These are phyloP conservation scores for Pyrenula massariospora DNA, from an alignment of 495 filamentous ascomycete genomes.

Conservation along the genomic window DNA sequence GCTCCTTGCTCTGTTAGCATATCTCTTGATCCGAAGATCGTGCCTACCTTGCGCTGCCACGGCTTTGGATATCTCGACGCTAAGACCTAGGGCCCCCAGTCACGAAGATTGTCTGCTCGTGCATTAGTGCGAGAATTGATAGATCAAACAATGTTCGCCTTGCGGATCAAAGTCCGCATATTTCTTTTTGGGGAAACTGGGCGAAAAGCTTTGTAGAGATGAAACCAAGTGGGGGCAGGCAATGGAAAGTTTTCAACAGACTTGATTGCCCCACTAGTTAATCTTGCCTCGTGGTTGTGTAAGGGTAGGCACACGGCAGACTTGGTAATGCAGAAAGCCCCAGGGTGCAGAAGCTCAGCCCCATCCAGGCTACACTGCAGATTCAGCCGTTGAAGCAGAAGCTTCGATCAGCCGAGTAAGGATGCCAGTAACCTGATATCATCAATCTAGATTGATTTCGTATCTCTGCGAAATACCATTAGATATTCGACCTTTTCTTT, in stretches of 20 bases:
- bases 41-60: constrained; percentile 11
- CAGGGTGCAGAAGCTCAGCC: not conserved
- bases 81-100: constrained; percentile 17
- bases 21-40: not conserved
- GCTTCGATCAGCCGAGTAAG: not conserved
- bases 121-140: not conserved
- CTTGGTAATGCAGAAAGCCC: not conserved
- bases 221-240: too few species aligned
- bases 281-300: not conserved
- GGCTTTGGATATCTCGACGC: constrained; percentile 16
- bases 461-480: too few species aligned
- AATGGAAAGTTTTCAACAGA: too few species aligned
- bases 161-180: not conserved
- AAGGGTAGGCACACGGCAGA: not conserved
- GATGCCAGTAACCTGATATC: too few species aligned
- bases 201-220: not conserved
- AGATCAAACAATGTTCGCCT: not conserved
- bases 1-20: constrained; percentile 7
- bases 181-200: not conserved
- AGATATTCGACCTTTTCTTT: too few species aligned
- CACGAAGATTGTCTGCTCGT: constrained; percentile 14
- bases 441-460: too few species aligned
- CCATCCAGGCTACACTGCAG: not conserved
- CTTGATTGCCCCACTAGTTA: not conserved
- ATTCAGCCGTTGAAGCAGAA: not conserved